Conservation (phyloP, 1,139 yeast species). For the Lodderomyces elongisporus region DNA sequence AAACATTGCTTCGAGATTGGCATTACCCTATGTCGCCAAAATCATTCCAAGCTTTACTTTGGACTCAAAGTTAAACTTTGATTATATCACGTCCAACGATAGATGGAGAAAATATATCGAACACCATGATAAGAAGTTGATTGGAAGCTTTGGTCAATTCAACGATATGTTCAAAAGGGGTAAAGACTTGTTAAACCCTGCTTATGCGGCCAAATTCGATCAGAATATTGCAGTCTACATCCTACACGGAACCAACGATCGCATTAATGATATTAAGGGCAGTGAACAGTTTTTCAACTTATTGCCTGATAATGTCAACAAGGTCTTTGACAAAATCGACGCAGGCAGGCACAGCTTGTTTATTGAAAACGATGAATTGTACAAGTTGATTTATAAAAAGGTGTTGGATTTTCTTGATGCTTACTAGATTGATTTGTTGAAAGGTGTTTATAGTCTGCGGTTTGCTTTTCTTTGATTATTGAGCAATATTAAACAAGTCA, state of each 20-base stretch:
- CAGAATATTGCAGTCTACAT: constrained; percentile 45
- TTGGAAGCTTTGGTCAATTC: constrained; percentile 39
- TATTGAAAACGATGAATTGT: constrained; percentile 39
- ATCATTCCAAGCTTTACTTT: constrained; percentile 51
- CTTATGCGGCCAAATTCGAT: constrained; percentile 38
- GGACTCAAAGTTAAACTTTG: constrained; percentile 51
- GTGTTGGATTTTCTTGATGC: constrained; percentile 36
- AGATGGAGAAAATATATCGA: constrained; percentile 43
- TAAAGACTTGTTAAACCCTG: constrained; percentile 39
- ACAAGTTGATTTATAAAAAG: constrained; percentile 27
- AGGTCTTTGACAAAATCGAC: constrained; percentile 18
- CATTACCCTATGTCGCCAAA: constrained; percentile 46
- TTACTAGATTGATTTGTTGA: too few species aligned
- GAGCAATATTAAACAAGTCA: neutral
- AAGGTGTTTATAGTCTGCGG: too few species aligned
- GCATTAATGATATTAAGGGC: constrained; percentile 53
- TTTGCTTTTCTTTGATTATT: too few species aligned
- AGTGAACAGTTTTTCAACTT: constrained; percentile 43
- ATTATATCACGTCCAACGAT: constrained; percentile 52
- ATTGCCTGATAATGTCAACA: constrained; percentile 26
- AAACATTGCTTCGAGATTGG: constrained; percentile 36
- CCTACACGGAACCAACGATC: constrained; percentile 37
- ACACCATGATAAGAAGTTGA: constrained; percentile 34
- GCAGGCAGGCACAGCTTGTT: constrained; percentile 43
- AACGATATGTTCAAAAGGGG: constrained; percentile 69